These are phyloP conservation scores for Nitzschia sp. DNA, from an alignment of 108 stramenopile species.

Conservation along the genomic window DNA sequence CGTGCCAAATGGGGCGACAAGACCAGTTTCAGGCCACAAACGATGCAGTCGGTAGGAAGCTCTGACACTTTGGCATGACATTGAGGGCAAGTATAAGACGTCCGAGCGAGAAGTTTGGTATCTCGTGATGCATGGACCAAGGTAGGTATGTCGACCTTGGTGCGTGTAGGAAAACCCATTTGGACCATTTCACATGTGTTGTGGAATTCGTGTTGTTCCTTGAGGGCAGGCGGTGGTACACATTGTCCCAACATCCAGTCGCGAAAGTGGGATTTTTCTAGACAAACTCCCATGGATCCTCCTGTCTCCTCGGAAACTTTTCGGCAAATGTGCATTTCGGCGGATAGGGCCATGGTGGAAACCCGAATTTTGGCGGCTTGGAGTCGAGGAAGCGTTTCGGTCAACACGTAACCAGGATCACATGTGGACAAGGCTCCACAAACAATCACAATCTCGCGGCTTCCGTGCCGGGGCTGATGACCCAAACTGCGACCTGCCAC, in stretches of 20 bases:
- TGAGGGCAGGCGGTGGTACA: conserved; percentile 65
- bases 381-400: conserved; percentile 68
- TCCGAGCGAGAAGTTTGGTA: conserved; percentile 62
- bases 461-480: conserved; percentile 78
- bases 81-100: conserved; percentile 79
- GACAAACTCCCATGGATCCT: conserved; percentile 70
- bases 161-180: conserved; percentile 83
- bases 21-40: conserved; percentile 86
- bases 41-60: conserved; percentile 82
- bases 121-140: conserved; percentile 67
- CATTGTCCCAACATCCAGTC: conserved; percentile 73
- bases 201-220: conserved; percentile 7
- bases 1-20: conserved; percentile 83
- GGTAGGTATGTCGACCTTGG: conserved; percentile 64
- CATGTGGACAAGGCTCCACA: conserved; percentile 71
- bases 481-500: conserved; percentile 84
- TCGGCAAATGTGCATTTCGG: conserved; percentile 82
- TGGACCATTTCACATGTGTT: conserved; percentile 73
- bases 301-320: conserved; percentile 75
- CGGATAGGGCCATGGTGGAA: conserved; percentile 61
- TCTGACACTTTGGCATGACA: conserved; percentile 75
- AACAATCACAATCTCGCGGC: conserved; percentile 77
- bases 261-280: conserved; percentile 72
- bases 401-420: conserved; percentile 76
- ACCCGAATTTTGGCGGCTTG: conserved; percentile 67